Conservation (phyloP, 129 eudicot genomes). For the Ambrosia artemisiifolia region DNA sequence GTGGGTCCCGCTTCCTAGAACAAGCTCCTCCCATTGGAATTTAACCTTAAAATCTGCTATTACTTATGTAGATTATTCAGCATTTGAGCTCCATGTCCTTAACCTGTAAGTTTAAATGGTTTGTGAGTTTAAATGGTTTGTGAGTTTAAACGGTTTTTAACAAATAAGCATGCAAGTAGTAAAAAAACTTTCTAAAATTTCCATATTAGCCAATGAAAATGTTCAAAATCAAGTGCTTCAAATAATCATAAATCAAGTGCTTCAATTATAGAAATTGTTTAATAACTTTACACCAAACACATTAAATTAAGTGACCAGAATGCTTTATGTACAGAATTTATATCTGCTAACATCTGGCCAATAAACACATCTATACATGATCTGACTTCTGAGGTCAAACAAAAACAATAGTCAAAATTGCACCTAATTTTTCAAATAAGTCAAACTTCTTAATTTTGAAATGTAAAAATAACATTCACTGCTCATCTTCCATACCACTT, state of each 20-base stretch:
- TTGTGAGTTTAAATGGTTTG: not conserved
- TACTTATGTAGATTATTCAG: not conserved
- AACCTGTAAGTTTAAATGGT: not conserved
- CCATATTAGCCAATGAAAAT: not conserved
- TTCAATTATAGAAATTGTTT: not conserved
- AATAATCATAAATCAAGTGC: not conserved
- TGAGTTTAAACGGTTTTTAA: not conserved
- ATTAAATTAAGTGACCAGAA: not conserved
- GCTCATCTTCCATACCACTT: not conserved
- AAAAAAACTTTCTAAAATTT: not conserved
- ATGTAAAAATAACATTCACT: not conserved
- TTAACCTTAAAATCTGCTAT: not conserved
- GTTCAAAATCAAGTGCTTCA: too few species aligned
- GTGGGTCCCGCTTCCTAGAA: slow-evolving; percentile 75
- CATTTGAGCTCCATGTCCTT: not conserved
- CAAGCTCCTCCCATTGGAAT: slow-evolving; percentile 75
- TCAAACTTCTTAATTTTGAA: not conserved
- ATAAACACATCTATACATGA: not conserved
- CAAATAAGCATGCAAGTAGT: not conserved
- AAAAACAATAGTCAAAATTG: not conserved
- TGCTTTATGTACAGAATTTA: not conserved
- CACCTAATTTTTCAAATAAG: not conserved
- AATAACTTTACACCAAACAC: not conserved
- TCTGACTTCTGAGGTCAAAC: not conserved
- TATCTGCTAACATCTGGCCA: not conserved